A percentile compares a stretch with the other conserved stretches of the same genome.
phyloP scores from a whole-genome alignment of 2,329 filamentous ascomycete genomes.

The Sporothrix luriei region DNA sequence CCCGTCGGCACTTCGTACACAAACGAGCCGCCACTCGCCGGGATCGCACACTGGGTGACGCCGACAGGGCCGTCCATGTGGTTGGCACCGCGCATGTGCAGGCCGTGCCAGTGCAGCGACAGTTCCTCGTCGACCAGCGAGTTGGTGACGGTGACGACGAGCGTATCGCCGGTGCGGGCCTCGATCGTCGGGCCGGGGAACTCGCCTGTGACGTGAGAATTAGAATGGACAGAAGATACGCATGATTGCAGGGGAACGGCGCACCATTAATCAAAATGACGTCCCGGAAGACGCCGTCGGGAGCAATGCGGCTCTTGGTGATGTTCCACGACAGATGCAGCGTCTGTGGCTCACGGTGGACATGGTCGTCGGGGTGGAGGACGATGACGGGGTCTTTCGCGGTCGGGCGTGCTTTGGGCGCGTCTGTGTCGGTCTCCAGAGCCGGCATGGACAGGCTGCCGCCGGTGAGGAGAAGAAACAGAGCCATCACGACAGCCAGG shows the following conservation, averaged over 20 bases:
- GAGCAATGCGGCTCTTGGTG: slow-evolving; percentile 44
- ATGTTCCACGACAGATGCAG: slow-evolving; percentile 48
- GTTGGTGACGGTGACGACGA: slow-evolving; percentile 50
- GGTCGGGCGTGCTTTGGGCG: background rate
- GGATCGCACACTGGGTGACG: slow-evolving; percentile 68
- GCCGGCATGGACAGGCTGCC: background rate
- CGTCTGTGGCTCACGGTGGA: slow-evolving; percentile 43
- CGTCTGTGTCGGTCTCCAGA: background rate
- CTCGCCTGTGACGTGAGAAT: slow-evolving; percentile 29
- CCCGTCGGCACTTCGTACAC: slow-evolving; percentile 52
- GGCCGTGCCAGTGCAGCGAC: slow-evolving; percentile 53
- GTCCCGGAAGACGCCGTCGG: slow-evolving; percentile 55
- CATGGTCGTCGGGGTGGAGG: slow-evolving; percentile 50
- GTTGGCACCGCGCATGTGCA: slow-evolving; percentile 43
- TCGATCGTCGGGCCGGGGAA: slow-evolving; percentile 56
- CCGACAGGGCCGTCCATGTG: slow-evolving; percentile 71
- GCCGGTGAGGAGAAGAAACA: background rate
- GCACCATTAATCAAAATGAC: slow-evolving; percentile 55
- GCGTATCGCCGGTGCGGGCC: slow-evolving; percentile 50
- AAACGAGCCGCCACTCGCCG: slow-evolving; percentile 60
- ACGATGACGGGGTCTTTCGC: background rate
- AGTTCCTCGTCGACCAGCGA: slow-evolving; percentile 45
- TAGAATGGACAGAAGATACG: too few species aligned
- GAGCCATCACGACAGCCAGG: background rate
- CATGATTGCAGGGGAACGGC: background rate